Conservation (phyloP, 75 land plant genomes). For the Selaginella moellendorffii region DNA sequence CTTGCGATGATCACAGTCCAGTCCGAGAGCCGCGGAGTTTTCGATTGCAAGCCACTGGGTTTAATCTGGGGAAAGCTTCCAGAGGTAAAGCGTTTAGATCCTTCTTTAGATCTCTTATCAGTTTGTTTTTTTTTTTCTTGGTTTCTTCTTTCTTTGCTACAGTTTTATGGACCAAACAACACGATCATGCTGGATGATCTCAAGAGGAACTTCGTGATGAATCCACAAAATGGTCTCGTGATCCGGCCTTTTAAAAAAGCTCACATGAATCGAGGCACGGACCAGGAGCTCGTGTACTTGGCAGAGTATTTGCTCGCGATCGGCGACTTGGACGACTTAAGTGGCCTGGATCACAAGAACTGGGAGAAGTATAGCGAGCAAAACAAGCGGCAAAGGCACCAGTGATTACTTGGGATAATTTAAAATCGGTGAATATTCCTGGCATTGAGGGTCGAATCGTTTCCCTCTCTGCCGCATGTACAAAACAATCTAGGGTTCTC, state of each 20-base stretch:
- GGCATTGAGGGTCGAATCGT: neutral
- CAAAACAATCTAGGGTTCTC: neutral
- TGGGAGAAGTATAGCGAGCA: conserved; percentile 59
- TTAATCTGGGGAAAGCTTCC: conserved; percentile 84
- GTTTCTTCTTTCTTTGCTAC: conserved; percentile 16
- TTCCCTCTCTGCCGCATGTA: neutral
- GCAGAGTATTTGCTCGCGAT: conserved; percentile 80
- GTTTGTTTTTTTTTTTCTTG: neutral
- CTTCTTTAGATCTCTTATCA: neutral
- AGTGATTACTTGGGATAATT: neutral
- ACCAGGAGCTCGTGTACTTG: conserved; percentile 73
- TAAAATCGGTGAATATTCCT: too few species aligned
- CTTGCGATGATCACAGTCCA: conserved; percentile 97
- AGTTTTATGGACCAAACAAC: conserved; percentile 71
- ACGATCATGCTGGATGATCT: conserved; percentile 98
- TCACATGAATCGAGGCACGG: conserved; percentile 55
- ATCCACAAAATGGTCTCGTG: conserved; percentile 85
- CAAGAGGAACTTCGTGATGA: conserved; percentile 92
- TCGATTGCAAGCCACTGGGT: conserved; percentile 98
- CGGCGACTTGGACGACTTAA: conserved; percentile 64
- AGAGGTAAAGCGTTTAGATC: conserved; percentile 31
- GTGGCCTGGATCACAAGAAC: conserved; percentile 45
- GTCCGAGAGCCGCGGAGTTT: conserved; percentile 55
- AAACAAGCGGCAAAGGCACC: conserved; percentile 13
- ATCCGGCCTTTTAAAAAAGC: conserved; percentile 90